Base-by-base conservation (phyloP, 1,284 basidiomycete genomes). In the Bothia castanella region DNA sequence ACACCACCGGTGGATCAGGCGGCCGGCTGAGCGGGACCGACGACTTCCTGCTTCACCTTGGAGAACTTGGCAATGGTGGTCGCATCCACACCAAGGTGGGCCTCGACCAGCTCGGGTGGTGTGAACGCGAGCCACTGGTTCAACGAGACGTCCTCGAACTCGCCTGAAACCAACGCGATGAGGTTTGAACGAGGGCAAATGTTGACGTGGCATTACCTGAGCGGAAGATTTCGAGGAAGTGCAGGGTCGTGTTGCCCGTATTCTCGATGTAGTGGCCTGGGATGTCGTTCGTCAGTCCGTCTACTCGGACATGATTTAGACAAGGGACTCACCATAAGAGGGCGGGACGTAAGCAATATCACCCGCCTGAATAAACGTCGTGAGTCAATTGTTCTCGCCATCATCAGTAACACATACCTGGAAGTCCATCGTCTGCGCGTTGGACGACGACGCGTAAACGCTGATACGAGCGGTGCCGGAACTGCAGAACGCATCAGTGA, bases 261-360 rank as follows among this genome's bases (percentile, higher is more conserved):
- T 86, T 86, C 67, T 87, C 82, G 23, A 87, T 71, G 58, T 87
- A 85, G 61, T 87, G 85, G 0, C 79, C 82, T 76, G 51, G 5
- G 39, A 56, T 37, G 17, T 9, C 25, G 25, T 20, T 27, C 34
- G n/a, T 49, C 16, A 42, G 40, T 46, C 5, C 20, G 17, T 27
- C 23, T 6, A n/a, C 10, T 17, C 10, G 10, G 8, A 14, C 12
- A 10, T 31, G 14, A 44, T 52, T 12, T 21, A 5, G 17, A 40
- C 42, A 45, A 5, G 8, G 35, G 21, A 52, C 59, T 48, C 36
- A 77, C 77, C 79, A 44, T 67, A 79, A 7, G 77, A 74, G 7
- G 76, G 69, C 1, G 78, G 78, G 10, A 81, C 66, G 54, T 81
- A 81, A 25, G 78, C 82, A 20, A 83, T 69, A 59, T 86, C 83